phyloP scores from a whole-genome alignment of 2,329 filamentous ascomycete genomes.

The Zymoseptoria pseudotritici region DNA sequence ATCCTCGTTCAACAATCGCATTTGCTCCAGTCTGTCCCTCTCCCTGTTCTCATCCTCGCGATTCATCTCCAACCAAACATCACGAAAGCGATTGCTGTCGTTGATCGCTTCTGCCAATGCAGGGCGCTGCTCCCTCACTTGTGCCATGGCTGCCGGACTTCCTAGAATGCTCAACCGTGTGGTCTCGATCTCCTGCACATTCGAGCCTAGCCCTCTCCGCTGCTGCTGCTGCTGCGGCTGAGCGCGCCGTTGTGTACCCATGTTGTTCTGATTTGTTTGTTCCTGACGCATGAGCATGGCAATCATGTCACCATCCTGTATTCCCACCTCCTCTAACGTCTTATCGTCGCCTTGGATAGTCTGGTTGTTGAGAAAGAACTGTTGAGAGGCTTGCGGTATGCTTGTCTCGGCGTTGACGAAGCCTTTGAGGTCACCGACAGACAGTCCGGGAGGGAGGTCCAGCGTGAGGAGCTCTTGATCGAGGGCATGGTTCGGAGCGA shows the following conservation, averaged over 20 bases:
- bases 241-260: constrained; percentile 30
- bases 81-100: constrained; percentile 67
- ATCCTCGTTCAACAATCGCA: constrained; percentile 80
- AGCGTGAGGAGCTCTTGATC: constrained; percentile 73
- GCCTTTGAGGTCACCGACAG: constrained; percentile 75
- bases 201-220: constrained; percentile 8
- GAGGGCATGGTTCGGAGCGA: constrained; percentile 58
- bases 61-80: constrained; percentile 61
- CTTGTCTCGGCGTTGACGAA: constrained; percentile 78
- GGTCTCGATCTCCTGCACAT: constrained; percentile 59
- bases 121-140: constrained; percentile 65
- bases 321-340: constrained; percentile 72
- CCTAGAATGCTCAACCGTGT: constrained; percentile 76
- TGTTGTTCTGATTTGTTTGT: constrained; percentile 42
- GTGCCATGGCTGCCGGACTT: constrained; percentile 63
- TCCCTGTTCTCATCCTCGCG: constrained; percentile 65
- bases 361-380: constrained; percentile 84
- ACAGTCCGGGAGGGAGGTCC: constrained; percentile 76
- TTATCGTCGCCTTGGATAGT: constrained; percentile 69
- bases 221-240: constrained; percentile 27
- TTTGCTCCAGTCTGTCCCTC: constrained; percentile 70
- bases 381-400: constrained; percentile 65
- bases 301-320: constrained; percentile 87
- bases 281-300: constrained; percentile 62
- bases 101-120: constrained; percentile 70